A percentile compares a stretch with the other conserved stretches of the same genome.
These are phyloP conservation scores for Metarhizium anisopliae DNA, from an alignment of 2,329 filamentous ascomycete genomes.

Conservation along the genomic window DNA sequence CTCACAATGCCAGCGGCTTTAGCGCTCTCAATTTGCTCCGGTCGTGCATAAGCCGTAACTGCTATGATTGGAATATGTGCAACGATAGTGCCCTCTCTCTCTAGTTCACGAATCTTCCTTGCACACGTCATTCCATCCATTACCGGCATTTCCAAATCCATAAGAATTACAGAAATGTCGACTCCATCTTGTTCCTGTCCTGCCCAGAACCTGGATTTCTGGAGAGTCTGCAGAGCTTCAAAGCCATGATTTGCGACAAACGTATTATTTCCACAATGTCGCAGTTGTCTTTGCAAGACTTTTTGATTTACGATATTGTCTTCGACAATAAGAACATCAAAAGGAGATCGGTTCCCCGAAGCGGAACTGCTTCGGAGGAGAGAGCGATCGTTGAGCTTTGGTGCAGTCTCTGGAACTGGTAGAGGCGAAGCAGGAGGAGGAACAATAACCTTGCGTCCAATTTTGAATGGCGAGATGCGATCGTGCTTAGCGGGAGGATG, in stretches of 20 bases:
- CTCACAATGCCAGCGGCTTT: slow-evolving; percentile 64
- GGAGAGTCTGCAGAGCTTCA: slow-evolving; percentile 50
- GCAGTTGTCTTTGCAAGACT: slow-evolving; percentile 52
- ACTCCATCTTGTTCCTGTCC: slow-evolving; percentile 36
- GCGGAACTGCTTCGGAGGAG: slow-evolving; percentile 1
- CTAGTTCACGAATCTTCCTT: slow-evolving; percentile 57
- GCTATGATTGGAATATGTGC: slow-evolving; percentile 68
- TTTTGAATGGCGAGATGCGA: slow-evolving; percentile 25
- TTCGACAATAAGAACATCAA: slow-evolving; percentile 56
- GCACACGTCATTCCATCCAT: slow-evolving; percentile 76
- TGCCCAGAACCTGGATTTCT: slow-evolving; percentile 47
- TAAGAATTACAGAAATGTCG: slow-evolving; percentile 59
- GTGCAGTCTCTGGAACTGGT: slow-evolving; percentile 6
- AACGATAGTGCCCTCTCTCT: slow-evolving; percentile 50
- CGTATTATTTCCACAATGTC: slow-evolving; percentile 51
- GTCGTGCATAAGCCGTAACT: slow-evolving; percentile 73
- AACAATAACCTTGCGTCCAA: slow-evolving; percentile 18
- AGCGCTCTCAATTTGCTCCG: slow-evolving; percentile 64
- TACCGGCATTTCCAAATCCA: slow-evolving; percentile 78
- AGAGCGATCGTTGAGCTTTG: slow-evolving; percentile 6
- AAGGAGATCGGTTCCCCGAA: slow-evolving; percentile 20
- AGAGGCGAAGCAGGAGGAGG: neutral
- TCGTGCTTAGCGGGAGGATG: slow-evolving; percentile 29
- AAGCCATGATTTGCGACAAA: slow-evolving; percentile 56
- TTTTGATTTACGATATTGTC: slow-evolving; percentile 61